These are phyloP conservation scores for Mortierella sp. DNA, from an alignment of 371 early-diverging fungal species.

Conservation along the genomic window DNA sequence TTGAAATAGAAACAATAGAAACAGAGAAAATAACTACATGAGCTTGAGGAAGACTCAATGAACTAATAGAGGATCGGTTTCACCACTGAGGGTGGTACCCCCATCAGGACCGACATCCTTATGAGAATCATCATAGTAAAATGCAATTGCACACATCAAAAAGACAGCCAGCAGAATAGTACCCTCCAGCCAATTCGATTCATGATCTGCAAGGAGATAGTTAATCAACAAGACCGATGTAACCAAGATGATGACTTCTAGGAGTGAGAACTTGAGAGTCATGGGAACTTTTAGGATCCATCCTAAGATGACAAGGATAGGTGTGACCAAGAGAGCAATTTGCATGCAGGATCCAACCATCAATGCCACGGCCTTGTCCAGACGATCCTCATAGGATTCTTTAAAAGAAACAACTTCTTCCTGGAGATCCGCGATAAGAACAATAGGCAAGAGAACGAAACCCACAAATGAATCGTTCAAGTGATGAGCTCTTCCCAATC, in stretches of 20 bases:
- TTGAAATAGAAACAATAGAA: too few relatives aligned
- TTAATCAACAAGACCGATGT: constrained; percentile 84
- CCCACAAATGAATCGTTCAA: constrained; percentile 89
- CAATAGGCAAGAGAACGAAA: constrained; percentile 88
- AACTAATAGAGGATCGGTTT: neutral
- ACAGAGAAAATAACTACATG: neutral
- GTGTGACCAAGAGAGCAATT: constrained; percentile 87
- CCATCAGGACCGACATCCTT: neutral
- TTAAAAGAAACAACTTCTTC: constrained; percentile 49
- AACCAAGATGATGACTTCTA: constrained; percentile 84
- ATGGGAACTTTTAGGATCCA: constrained; percentile 84
- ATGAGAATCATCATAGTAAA: constrained; percentile 30
- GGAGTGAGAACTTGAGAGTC: constrained; percentile 80
- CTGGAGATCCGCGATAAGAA: constrained; percentile 60
- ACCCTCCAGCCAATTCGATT: constrained; percentile 50
- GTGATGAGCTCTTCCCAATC: constrained; percentile 70
- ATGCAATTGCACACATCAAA: constrained; percentile 39
- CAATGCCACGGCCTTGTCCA: constrained; percentile 39
- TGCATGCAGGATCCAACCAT: constrained; percentile 65
- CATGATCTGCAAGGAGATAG: constrained; percentile 67
- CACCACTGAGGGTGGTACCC: constrained; percentile 1
- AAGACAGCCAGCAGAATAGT: constrained; percentile 27
- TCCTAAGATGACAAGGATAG: constrained; percentile 85
- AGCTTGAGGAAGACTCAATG: neutral
- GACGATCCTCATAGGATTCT: constrained; percentile 23